Conservation (phyloP, 2,329 filamentous ascomycete species). For the Colletotrichum costaricense region DNA sequence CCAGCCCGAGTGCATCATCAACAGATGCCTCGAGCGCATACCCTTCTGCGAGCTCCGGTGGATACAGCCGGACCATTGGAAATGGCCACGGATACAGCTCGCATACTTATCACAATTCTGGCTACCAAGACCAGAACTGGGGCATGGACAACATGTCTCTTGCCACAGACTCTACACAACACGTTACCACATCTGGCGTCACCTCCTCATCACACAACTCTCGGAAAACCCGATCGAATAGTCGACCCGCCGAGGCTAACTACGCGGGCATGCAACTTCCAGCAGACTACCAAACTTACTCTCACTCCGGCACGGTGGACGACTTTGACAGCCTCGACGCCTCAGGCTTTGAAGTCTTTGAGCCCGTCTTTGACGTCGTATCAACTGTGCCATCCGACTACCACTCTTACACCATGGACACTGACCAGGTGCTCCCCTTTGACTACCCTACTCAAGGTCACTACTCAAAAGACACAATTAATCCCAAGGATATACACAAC, state of each 20-base stretch:
- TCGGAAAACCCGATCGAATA: not conserved
- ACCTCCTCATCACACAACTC: not conserved
- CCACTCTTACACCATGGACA: conserved; percentile 32
- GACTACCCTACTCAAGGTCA: conserved; percentile 25
- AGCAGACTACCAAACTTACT: conserved; percentile 22
- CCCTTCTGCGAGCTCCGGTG: conserved; percentile 11
- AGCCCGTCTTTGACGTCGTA: conserved; percentile 31
- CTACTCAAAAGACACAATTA: conserved; percentile 29
- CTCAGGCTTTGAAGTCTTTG: conserved; percentile 24
- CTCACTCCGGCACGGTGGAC: conserved; percentile 15
- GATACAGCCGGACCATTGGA: conserved; percentile 25
- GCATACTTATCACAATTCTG: conserved; percentile 19
- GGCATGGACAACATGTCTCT: conserved; percentile 23
- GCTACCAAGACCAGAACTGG: conserved; percentile 29
- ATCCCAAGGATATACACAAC: conserved; percentile 32
- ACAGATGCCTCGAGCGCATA: conserved; percentile 32
- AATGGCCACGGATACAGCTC: conserved; percentile 7
- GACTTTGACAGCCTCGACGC: conserved; percentile 26
- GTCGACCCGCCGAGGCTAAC: conserved; percentile 10
- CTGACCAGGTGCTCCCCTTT: conserved; percentile 17
- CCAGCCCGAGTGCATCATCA: conserved; percentile 26
- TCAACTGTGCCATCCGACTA: conserved; percentile 32
- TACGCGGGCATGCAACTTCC: conserved; percentile 17
- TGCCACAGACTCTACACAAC: not conserved
- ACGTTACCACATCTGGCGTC: not conserved